These are phyloP conservation scores for Waltergamsia citrina DNA, from an alignment of 2,329 filamentous ascomycete genomes.

Conservation along the genomic window DNA sequence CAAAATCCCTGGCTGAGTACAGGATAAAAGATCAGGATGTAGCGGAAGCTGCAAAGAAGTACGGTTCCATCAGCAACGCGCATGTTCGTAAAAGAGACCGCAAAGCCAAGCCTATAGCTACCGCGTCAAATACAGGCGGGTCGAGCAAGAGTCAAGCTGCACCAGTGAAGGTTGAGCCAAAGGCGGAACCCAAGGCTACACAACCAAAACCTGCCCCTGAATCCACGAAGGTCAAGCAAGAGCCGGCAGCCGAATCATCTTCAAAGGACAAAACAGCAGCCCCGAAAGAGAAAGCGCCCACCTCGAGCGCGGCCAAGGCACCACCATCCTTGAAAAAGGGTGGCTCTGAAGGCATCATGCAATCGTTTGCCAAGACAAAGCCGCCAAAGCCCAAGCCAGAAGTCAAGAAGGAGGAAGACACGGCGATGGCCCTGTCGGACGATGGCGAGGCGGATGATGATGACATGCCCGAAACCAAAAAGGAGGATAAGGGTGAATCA, in stretches of 20 bases:
- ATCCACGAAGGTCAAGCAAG: slow-evolving; percentile 18
- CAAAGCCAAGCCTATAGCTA: slow-evolving; percentile 12
- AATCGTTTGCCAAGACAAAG: slow-evolving; percentile 62
- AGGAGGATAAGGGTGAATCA: slow-evolving; percentile 10
- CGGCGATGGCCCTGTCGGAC: slow-evolving; percentile 22
- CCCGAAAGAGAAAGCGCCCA: slow-evolving; percentile 14
- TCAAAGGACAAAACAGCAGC: slow-evolving; percentile 5
- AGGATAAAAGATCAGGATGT: slow-evolving; percentile 46
- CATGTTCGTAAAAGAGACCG: slow-evolving; percentile 47
- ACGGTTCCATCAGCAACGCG: slow-evolving; percentile 68
- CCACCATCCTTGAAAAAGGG: slow-evolving; percentile 42
- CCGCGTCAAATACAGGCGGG: slow-evolving; percentile 12
- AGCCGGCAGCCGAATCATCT: slow-evolving; percentile 8
- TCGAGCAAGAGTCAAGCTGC: slow-evolving; percentile 8
- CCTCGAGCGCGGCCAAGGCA: slow-evolving; percentile 16
- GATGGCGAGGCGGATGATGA: slow-evolving; percentile 29
- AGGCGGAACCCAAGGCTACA: slow-evolving; percentile 2
- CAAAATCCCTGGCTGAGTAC: slow-evolving; percentile 49
- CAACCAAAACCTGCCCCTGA: slow-evolving; percentile 3
- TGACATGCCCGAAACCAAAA: slow-evolving; percentile 18
- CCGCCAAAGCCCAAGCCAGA: slow-evolving; percentile 38
- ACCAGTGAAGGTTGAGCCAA: neutral
- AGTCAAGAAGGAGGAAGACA: slow-evolving; percentile 19
- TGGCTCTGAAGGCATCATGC: slow-evolving; percentile 58
- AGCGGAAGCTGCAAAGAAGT: slow-evolving; percentile 47